A percentile compares a stretch with the other conserved stretches of the same genome.
phyloP scores from a whole-genome alignment of 2,329 filamentous ascomycete species.

The Amauroascus verrucosus region DNA sequence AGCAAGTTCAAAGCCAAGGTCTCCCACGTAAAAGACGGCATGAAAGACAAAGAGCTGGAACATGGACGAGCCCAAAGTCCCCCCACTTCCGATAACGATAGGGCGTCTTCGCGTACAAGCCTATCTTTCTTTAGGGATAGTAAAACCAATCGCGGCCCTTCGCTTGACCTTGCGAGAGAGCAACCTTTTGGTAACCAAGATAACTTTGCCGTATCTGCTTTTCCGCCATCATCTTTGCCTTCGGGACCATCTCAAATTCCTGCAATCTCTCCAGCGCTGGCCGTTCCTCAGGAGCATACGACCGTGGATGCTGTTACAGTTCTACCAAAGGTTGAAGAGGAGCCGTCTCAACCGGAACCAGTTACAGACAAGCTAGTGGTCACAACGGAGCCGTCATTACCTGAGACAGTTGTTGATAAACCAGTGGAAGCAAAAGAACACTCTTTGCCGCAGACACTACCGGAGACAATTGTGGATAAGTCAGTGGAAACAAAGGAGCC shows the following conservation, averaged over 20 bases:
- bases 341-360: constrained; percentile 1
- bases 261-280: constrained; percentile 25
- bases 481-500: neutral
- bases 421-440: neutral
- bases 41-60: constrained; percentile 45
- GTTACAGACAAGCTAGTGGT: neutral
- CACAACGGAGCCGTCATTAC: neutral
- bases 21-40: constrained; percentile 44
- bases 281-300: constrained; percentile 28
- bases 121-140: constrained; percentile 25
- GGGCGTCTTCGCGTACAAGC: constrained; percentile 26
- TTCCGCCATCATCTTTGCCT: constrained; percentile 6
- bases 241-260: constrained; percentile 24
- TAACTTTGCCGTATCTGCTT: constrained; percentile 4
- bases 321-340: constrained; percentile 10
- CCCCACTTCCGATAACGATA: constrained; percentile 30
- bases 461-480: neutral
- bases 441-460: too few relatives aligned
- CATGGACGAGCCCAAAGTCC: constrained; percentile 46
- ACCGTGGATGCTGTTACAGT: constrained; percentile 5
- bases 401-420: neutral
- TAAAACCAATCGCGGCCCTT: constrained; percentile 19
- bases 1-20: constrained; percentile 57
- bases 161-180: constrained; percentile 19
- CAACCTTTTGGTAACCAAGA: constrained; percentile 20